Evolutionary conservation across 1,284 basidiomycete species (phyloP).

Genomic region (Gyrodon tennesseensis): DNA sequence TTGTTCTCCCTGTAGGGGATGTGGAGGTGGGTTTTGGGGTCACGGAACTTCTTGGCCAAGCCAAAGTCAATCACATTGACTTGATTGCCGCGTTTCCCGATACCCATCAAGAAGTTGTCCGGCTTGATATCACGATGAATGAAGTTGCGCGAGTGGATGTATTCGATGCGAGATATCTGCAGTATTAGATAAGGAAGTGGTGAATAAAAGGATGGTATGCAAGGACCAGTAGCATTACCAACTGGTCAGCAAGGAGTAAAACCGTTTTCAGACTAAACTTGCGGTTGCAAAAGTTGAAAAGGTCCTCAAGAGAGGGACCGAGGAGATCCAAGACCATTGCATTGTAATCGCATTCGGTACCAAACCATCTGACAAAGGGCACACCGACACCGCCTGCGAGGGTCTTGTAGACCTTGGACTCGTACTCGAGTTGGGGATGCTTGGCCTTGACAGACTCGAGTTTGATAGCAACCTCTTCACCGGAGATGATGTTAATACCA

Average conservation of each 20-base stretch:
- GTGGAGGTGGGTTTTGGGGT: constrained; percentile 96
- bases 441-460: constrained; percentile 99
- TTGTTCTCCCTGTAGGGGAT: constrained; percentile 99
- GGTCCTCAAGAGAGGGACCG: constrained; percentile 94
- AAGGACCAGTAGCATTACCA: too few relatives aligned
- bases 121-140: constrained; percentile 99
- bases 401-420: constrained; percentile 96
- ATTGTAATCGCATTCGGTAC: constrained; percentile 99
- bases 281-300: constrained; percentile 98
- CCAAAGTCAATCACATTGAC: constrained; percentile 74
- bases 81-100: too few relatives aligned
- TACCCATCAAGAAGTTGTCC: constrained; percentile 73
- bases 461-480: constrained; percentile 99
- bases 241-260: too few relatives aligned
- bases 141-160: constrained; percentile 96
- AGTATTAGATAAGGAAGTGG: too few relatives aligned
- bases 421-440: constrained; percentile 99
- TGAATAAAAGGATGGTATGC: too few relatives aligned
- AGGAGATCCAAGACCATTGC: constrained; percentile 99
- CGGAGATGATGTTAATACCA: constrained; percentile 99
- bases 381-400: constrained; percentile 98
- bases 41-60: constrained; percentile 98
- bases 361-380: constrained; percentile 98
- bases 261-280: constrained; percentile 98
- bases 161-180: constrained; percentile 94